Conservation (phyloP, 1,284 basidiomycete genomes). For the Omphalotus olearius region DNA sequence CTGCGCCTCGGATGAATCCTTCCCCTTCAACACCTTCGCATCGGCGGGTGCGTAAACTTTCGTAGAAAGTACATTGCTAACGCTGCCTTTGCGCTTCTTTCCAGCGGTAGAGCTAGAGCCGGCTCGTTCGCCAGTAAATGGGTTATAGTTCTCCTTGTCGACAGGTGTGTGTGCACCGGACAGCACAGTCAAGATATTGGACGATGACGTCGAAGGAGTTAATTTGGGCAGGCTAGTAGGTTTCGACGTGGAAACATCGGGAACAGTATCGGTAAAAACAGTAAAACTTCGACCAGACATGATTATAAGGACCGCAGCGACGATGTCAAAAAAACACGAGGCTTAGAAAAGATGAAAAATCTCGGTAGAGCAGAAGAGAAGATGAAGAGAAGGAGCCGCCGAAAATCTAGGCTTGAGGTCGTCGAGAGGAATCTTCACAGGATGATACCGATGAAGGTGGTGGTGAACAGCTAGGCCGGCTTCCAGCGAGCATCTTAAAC, state of each 20-base stretch:
- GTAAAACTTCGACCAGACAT: slow-evolving; percentile 59
- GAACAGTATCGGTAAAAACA: slow-evolving; percentile 56
- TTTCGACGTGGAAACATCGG: slow-evolving; percentile 24
- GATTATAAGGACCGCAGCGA: slow-evolving; percentile 12
- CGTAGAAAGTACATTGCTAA: slow-evolving; percentile 42
- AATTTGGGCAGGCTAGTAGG: slow-evolving; percentile 20
- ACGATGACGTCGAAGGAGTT: slow-evolving; percentile 15
- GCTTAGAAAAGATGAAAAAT: slow-evolving; percentile 14
- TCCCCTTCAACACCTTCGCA: slow-evolving; percentile 20
- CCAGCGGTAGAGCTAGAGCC: slow-evolving; percentile 31
- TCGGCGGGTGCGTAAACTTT: slow-evolving; percentile 37
- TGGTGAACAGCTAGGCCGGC: too few relatives aligned
- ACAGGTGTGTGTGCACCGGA: slow-evolving; percentile 29
- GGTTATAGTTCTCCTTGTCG: slow-evolving; percentile 77
- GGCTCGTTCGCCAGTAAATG: slow-evolving; percentile 60
- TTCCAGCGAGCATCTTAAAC: too few relatives aligned
- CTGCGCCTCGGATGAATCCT: slow-evolving; percentile 29
- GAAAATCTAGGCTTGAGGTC: too few relatives aligned
- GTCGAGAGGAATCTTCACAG: too few relatives aligned
- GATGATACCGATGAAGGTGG: too few relatives aligned
- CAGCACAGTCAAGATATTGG: slow-evolving; percentile 15
- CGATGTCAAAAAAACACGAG: slow-evolving; percentile 1
- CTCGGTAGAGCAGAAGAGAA: neutral
- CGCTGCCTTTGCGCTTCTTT: slow-evolving; percentile 63
- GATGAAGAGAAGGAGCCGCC: too few relatives aligned